Conservation (phyloP, 257 asterid genomes). For the Fraxinus americana region DNA sequence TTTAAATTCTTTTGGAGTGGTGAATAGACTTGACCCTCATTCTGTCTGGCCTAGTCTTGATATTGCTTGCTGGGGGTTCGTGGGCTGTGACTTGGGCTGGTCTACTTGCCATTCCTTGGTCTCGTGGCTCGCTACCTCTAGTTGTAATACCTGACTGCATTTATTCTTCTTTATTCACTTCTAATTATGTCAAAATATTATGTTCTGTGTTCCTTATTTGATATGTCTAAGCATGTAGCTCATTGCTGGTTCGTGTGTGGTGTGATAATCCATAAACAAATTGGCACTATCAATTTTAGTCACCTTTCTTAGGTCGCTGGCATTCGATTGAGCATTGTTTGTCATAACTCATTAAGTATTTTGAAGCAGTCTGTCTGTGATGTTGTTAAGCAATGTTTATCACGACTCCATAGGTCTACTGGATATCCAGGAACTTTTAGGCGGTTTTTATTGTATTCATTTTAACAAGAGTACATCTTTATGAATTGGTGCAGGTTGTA, state of each 20-base stretch:
- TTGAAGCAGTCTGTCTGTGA: background rate
- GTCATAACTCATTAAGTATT: background rate
- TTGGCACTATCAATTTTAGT: background rate
- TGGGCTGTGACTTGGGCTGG: background rate
- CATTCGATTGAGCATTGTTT: background rate
- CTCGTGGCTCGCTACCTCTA: background rate
- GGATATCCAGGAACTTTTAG: constrained; percentile 12
- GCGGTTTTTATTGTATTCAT: constrained; percentile 3
- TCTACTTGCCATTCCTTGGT: background rate
- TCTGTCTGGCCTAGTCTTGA: background rate
- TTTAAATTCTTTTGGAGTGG: background rate
- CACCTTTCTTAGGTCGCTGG: background rate
- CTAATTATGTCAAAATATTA: background rate
- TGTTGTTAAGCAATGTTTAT: background rate
- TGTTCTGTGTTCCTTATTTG: background rate
- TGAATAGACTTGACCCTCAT: background rate
- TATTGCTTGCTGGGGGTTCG: background rate
- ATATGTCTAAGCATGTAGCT: background rate
- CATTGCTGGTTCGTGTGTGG: background rate
- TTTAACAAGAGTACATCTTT: background rate
- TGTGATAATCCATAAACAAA: background rate
- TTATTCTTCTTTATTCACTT: background rate
- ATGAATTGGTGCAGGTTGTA: constrained; percentile 63
- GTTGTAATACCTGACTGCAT: background rate
- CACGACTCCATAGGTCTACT: background rate